These are phyloP conservation scores for Podospora conica DNA, from an alignment of 495 filamentous ascomycete species.

Conservation along the genomic window DNA sequence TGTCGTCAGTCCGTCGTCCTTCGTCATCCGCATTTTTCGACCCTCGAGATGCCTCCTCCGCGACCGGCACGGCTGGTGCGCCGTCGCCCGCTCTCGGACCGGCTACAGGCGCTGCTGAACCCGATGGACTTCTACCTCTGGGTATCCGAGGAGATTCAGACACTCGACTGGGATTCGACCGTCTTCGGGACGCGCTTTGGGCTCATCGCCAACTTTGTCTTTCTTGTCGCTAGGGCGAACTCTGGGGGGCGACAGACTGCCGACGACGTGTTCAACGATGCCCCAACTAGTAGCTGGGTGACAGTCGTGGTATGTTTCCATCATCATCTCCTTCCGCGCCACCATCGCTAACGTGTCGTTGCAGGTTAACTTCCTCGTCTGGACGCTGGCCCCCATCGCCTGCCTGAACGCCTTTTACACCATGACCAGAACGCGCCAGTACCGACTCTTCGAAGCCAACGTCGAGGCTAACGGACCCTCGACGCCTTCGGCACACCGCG, in stretches of 20 bases:
- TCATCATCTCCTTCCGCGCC: not conserved
- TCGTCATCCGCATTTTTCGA: not conserved
- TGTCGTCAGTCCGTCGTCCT: not conserved
- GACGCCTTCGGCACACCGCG: conserved; percentile 83
- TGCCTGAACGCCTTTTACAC: conserved; percentile 73
- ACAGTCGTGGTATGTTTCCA: conserved; percentile 70
- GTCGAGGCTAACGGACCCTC: conserved; percentile 61
- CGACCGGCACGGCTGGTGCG: conserved; percentile 62
- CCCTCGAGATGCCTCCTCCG: conserved; percentile 29
- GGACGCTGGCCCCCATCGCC: conserved; percentile 59
- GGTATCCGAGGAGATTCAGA: conserved; percentile 84
- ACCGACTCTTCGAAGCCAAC: conserved; percentile 83
- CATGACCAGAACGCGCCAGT: conserved; percentile 73
- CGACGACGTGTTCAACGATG: conserved; percentile 84
- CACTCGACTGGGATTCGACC: conserved; percentile 82
- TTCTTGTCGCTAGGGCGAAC: conserved; percentile 79
- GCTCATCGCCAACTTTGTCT: conserved; percentile 65
- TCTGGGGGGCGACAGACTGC: conserved; percentile 40
- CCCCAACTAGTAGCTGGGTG: conserved; percentile 54
- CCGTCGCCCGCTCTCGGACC: conserved; percentile 64
- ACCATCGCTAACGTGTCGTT: conserved; percentile 1
- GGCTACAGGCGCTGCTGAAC: conserved; percentile 72
- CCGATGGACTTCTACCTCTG: conserved; percentile 83
- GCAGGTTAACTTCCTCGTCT: conserved; percentile 63
- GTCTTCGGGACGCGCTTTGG: conserved; percentile 69